phyloP scores from a whole-genome alignment of 106 monocot species.

The Agapanthus africanus region DNA sequence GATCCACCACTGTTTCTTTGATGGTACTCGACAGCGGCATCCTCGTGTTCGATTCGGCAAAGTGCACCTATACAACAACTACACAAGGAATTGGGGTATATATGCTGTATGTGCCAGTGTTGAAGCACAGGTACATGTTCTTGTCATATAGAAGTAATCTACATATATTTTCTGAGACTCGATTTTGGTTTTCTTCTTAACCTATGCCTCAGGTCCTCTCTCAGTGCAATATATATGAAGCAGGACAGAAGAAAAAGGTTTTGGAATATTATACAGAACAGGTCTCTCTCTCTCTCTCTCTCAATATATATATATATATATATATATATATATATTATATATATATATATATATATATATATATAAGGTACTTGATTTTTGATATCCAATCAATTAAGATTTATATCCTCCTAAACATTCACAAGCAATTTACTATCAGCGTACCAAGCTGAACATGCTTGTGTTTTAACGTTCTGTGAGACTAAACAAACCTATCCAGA shows the following conservation, averaged over 20 bases:
- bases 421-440: no score
- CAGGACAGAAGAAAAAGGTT: constrained; percentile 59
- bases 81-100: constrained; percentile 89
- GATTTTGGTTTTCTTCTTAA: neutral
- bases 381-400: neutral
- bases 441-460: no score
- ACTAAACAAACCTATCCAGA: no score
- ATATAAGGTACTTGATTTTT: neutral
- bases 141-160: neutral
- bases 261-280: constrained; percentile 77
- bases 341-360: neutral
- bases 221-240: constrained; percentile 87
- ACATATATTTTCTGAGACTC: neutral
- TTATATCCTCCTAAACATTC: no score
- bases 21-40: constrained; percentile 77
- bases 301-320: neutral
- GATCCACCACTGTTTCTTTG: constrained; percentile 94
- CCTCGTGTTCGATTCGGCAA: constrained; percentile 83
- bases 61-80: constrained; percentile 94
- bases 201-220: constrained; percentile 53
- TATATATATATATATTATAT: neutral
- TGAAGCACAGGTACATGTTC: constrained; percentile 62
- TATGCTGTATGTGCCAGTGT: constrained; percentile 95
- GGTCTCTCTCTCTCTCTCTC: constrained; percentile 22
- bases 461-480: no score